These are phyloP conservation scores for Platismatia glauca DNA, from an alignment of 495 filamentous ascomycete species.

Conservation along the genomic window DNA sequence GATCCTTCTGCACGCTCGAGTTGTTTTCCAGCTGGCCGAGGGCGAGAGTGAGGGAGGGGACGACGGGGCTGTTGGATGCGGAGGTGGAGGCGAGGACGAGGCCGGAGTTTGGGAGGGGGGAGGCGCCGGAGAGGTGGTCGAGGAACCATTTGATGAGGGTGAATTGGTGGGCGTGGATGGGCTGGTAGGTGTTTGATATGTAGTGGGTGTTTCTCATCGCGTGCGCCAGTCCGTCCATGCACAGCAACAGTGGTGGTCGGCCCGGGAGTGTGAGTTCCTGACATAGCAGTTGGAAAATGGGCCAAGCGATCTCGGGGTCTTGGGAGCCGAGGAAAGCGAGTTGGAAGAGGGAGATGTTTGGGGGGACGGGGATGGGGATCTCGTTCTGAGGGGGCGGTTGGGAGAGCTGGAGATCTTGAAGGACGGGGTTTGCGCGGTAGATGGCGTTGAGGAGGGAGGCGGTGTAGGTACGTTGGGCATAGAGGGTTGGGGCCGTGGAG, in stretches of 20 bases:
- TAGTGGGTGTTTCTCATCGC: constrained; percentile 74
- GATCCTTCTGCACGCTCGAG: constrained; percentile 32
- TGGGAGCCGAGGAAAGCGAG: constrained; percentile 61
- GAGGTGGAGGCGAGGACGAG: constrained; percentile 65
- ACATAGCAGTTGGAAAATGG: constrained; percentile 75
- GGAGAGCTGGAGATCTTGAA: constrained; percentile 49
- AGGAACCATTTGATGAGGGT: constrained; percentile 67
- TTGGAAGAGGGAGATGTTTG: constrained; percentile 54
- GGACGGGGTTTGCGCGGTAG: constrained; percentile 59
- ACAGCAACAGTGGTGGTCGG: constrained; percentile 67
- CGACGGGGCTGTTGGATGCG: constrained; percentile 51
- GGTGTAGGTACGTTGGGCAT: constrained; percentile 68
- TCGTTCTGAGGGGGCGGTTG: constrained; percentile 44
- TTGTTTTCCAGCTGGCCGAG: constrained; percentile 44
- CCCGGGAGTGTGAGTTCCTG: constrained; percentile 56
- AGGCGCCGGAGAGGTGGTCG: constrained; percentile 53
- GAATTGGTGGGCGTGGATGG: constrained; percentile 82
- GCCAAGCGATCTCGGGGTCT: constrained; percentile 68
- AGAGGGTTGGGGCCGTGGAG: constrained; percentile 48
- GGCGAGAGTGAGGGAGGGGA: constrained; percentile 56
- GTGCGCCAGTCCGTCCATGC: constrained; percentile 68
- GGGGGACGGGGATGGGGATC: constrained; percentile 45
- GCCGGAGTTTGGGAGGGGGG: constrained; percentile 63
- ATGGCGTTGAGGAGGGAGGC: constrained; percentile 63
- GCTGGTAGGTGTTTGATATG: constrained; percentile 53